Evolutionary conservation across 1,284 basidiomycete species (phyloP).

Genomic region (Sparassis latifolia): DNA sequence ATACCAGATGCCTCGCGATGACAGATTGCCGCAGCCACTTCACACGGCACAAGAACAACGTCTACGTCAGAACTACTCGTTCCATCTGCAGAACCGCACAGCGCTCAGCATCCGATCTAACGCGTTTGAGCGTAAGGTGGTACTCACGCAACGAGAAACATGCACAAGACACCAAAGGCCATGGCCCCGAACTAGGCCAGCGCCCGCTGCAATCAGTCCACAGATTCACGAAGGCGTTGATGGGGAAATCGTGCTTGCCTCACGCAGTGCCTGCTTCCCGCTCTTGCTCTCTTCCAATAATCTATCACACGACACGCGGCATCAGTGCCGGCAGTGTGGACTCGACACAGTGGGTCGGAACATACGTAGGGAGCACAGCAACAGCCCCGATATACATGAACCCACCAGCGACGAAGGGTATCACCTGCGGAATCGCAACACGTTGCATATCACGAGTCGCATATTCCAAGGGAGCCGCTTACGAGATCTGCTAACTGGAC

Average conservation of each 20-base stretch:
- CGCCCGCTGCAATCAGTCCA: constrained; percentile 4
- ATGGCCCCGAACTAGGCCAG: constrained; percentile 73
- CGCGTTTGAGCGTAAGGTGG: constrained; percentile 27
- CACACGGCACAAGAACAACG: not conserved
- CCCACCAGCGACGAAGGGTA: constrained; percentile 88
- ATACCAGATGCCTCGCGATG: not conserved
- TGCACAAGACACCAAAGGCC: constrained; percentile 81
- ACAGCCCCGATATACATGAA: constrained; percentile 90
- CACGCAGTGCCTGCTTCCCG: constrained; percentile 77
- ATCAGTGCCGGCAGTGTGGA: not conserved
- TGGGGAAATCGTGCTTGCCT: constrained; percentile 28
- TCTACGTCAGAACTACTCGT: constrained; percentile 50
- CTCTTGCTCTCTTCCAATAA: constrained; percentile 82
- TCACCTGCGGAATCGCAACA: constrained; percentile 48
- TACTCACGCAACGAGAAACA: constrained; percentile 84
- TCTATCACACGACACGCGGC: constrained; percentile 32
- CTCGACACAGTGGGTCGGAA: constrained; percentile 13
- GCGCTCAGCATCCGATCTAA: constrained; percentile 53
- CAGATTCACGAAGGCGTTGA: not conserved
- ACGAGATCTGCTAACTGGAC: constrained; percentile 73
- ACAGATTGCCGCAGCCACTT: not conserved
- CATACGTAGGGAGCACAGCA: constrained; percentile 82
- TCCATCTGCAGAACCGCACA: constrained; percentile 64
- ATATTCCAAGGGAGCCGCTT: constrained; percentile 21
- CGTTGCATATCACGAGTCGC: constrained; percentile 9